These are phyloP conservation scores for Fusarium sambucinum DNA, from an alignment of 2,329 filamentous ascomycete species.

Conservation along the genomic window DNA sequence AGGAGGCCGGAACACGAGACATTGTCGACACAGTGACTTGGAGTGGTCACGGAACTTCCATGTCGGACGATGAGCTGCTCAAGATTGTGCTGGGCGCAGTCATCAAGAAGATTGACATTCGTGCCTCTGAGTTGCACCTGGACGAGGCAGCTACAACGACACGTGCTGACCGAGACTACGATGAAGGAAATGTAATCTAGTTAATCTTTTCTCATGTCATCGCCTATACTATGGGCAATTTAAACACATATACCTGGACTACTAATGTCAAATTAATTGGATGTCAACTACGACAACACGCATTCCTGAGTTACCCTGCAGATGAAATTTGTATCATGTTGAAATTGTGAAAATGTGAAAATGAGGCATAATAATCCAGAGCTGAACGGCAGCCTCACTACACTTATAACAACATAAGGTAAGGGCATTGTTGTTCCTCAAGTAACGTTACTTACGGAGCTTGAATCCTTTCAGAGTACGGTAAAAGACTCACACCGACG, in stretches of 20 bases:
- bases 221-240: neutral
- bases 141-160: conserved; percentile 5
- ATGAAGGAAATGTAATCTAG: conserved; percentile 16
- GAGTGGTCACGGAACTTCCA: conserved; percentile 21
- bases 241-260: neutral
- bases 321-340: neutral
- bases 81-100: conserved; percentile 20
- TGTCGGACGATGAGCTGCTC: conserved; percentile 24
- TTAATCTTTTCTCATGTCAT: neutral
- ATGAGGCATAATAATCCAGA: neutral
- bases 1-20: conserved; percentile 22
- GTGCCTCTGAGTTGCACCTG: conserved; percentile 24
- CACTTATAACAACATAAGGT: neutral
- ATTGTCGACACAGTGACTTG: conserved; percentile 28
- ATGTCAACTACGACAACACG: neutral
- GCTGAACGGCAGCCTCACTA: neutral
- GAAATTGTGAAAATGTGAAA: neutral
- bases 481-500: neutral
- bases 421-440: neutral
- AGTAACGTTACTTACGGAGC: neutral
- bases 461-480: neutral
- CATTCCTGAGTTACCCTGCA: neutral
- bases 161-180: conserved; percentile 19
- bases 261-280: neutral
- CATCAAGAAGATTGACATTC: conserved; percentile 22